phyloP scores from a whole-genome alignment of 108 stramenopile genomes.

The Stephanodiscus triporus region DNA sequence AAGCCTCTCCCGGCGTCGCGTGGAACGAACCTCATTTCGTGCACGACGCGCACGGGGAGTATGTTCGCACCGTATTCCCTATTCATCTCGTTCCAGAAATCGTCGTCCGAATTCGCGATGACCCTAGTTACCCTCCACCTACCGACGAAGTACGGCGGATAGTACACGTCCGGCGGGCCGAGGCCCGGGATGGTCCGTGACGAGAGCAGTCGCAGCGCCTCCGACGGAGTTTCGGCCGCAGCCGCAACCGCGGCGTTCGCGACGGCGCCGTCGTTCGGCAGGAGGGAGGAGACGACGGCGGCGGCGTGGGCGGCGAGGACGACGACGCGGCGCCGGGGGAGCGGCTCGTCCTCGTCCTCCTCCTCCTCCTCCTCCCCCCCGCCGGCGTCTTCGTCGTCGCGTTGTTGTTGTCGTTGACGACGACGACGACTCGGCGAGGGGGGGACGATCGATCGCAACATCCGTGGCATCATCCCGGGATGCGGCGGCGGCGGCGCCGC shows the following conservation, averaged over 20 bases:
- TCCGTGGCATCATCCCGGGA: too few relatives aligned
- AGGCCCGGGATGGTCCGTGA: conserved; percentile 73
- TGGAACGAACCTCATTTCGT: conserved; percentile 69
- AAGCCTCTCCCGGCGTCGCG: conserved; percentile 37
- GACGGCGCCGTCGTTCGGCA: too few relatives aligned
- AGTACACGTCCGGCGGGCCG: conserved; percentile 77
- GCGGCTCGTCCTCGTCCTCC: too few relatives aligned
- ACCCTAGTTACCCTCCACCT: conserved; percentile 65
- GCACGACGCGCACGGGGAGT: conserved; percentile 43
- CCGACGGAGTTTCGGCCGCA: conserved; percentile 55
- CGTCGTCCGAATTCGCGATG: conserved; percentile 50
- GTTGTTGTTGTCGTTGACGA: too few relatives aligned
- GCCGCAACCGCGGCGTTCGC: conserved; percentile 7
- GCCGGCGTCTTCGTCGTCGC: too few relatives aligned
- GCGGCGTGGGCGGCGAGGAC: too few relatives aligned
- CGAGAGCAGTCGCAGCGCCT: conserved; percentile 66
- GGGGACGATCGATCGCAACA: too few relatives aligned
- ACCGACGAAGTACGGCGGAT: conserved; percentile 63
- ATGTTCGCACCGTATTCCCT: conserved; percentile 8
- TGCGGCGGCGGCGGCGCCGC: too few relatives aligned
- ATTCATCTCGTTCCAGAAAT: conserved; percentile 25
- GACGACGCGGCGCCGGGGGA: too few relatives aligned
- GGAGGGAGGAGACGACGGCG: too few relatives aligned
- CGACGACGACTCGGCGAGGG: too few relatives aligned
- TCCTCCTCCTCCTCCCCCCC: too few relatives aligned